phyloP scores from a whole-genome alignment of 768 basidiomycete species.

The Tephrocybe sp. region DNA sequence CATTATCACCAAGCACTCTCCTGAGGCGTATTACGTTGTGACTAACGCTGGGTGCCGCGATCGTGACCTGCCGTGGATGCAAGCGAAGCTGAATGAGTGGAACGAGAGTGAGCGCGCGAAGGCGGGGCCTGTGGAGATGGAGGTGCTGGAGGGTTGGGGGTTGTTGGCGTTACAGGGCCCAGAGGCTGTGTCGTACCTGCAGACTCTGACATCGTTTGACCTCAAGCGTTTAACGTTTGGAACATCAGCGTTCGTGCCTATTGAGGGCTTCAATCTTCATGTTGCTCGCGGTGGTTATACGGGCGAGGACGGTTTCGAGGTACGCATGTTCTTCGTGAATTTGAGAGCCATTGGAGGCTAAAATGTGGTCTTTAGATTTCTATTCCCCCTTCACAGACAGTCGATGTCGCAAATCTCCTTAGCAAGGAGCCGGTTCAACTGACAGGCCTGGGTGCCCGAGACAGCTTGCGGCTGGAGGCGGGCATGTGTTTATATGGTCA shows the following conservation, averaged over 20 bases:
- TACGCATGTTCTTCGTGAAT: conserved; percentile 19
- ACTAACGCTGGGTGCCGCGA: conserved; percentile 92
- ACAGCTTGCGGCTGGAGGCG: conserved; percentile 92
- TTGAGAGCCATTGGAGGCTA: neutral
- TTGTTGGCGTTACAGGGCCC: conserved; percentile 94
- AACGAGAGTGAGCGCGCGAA: conserved; percentile 56
- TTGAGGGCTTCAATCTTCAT: conserved; percentile 80
- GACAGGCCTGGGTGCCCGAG: conserved; percentile 89
- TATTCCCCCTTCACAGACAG: conserved; percentile 76
- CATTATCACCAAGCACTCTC: conserved; percentile 83
- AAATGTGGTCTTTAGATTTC: conserved; percentile 63
- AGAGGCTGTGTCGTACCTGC: conserved; percentile 76
- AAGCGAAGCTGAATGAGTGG: conserved; percentile 70
- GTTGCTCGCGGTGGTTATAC: conserved; percentile 96
- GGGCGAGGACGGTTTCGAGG: conserved; percentile 98
- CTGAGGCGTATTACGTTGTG: conserved; percentile 87
- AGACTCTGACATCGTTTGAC: conserved; percentile 73
- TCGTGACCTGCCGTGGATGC: conserved; percentile 81
- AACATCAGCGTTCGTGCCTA: conserved; percentile 74
- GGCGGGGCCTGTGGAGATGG: conserved; percentile 71
- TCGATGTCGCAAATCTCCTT: conserved; percentile 69
- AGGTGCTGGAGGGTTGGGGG: conserved; percentile 83
- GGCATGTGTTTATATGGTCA: conserved; percentile 97
- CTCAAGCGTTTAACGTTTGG: conserved; percentile 80
- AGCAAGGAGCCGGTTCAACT: conserved; percentile 70